Conservation (phyloP, 345 rosid genomes). For the Salix caprea region DNA sequence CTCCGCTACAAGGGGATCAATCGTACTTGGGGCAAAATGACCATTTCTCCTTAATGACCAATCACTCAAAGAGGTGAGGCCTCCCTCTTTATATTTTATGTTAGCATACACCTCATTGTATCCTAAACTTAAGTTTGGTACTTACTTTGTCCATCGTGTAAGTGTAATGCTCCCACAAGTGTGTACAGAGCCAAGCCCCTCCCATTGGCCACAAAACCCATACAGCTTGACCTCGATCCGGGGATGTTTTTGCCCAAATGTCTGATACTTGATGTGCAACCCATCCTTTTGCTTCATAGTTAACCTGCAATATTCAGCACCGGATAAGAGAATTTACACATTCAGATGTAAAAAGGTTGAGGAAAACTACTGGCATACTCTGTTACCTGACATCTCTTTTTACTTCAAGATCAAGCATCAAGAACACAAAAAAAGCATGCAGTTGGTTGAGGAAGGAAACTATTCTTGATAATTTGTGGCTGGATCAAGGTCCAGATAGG, state of each 20-base stretch:
- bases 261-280: constrained; percentile 84
- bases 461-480: no score
- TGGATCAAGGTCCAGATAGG: no score
- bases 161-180: constrained; percentile 87
- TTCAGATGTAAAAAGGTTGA: background rate
- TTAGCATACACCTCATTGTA: background rate
- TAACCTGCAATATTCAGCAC: constrained; percentile 46
- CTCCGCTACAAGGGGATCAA: background rate
- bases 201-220: constrained; percentile 99
- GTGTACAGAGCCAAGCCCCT: constrained; percentile 96
- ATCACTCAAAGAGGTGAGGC: background rate
- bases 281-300: constrained; percentile 85
- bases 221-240: constrained; percentile 58
- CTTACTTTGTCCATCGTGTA: constrained; percentile 80
- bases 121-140: constrained; percentile 1
- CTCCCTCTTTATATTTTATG: background rate
- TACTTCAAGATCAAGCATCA: background rate
- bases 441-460: background rate
- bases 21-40: background rate
- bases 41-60: background rate
- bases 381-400: background rate
- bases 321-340: background rate
- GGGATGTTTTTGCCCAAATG: constrained; percentile 92
- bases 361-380: background rate
- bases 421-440: background rate